Percentiles rank a stretch among this genome's conserved stretches.
Evolutionary conservation across 495 filamentous ascomycete species (phyloP).

Genomic region (Cryomyces antarcticus): DNA sequence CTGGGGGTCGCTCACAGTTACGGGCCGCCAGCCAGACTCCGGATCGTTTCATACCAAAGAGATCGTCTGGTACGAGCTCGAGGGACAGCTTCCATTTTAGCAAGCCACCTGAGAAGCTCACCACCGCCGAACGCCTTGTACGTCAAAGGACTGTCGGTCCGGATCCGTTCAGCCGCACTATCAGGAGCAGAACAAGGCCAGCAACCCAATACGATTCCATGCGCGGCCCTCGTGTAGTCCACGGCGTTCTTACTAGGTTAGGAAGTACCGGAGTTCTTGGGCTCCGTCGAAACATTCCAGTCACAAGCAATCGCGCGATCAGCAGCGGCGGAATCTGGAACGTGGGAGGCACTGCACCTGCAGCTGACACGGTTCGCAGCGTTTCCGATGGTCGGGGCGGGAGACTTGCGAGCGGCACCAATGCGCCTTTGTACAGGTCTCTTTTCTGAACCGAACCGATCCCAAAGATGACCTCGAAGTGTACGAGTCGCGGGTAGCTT

Average conservation of each 20-base stretch:
- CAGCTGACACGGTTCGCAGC: slow-evolving; percentile 24
- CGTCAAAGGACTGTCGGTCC: slow-evolving; percentile 33
- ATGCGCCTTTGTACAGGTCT: slow-evolving; percentile 53
- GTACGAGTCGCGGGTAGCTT: slow-evolving; percentile 58
- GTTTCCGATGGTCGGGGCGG: slow-evolving; percentile 41
- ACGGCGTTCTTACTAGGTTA: not conserved
- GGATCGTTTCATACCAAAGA: slow-evolving; percentile 14
- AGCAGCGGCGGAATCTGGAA: slow-evolving; percentile 64
- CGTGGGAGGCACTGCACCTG: slow-evolving; percentile 45
- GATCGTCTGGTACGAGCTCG: slow-evolving; percentile 23
- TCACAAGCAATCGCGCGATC: slow-evolving; percentile 17
- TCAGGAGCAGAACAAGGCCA: not conserved
- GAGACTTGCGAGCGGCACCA: slow-evolving; percentile 45
- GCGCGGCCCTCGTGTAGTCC: not conserved
- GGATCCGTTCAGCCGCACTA: slow-evolving; percentile 40
- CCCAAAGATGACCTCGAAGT: slow-evolving; percentile 39
- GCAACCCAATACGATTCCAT: not conserved
- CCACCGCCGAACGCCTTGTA: slow-evolving; percentile 36
- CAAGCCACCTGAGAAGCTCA: slow-evolving; percentile 40
- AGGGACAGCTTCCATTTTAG: slow-evolving; percentile 41
- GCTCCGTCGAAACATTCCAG: not conserved
- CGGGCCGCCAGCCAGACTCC: not conserved
- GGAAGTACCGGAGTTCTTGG: not conserved
- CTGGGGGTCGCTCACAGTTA: not conserved
- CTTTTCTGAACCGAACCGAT: slow-evolving; percentile 38